These are phyloP conservation scores for Fusarium piperis DNA, from an alignment of 2,329 filamentous ascomycete genomes.

Conservation along the genomic window DNA sequence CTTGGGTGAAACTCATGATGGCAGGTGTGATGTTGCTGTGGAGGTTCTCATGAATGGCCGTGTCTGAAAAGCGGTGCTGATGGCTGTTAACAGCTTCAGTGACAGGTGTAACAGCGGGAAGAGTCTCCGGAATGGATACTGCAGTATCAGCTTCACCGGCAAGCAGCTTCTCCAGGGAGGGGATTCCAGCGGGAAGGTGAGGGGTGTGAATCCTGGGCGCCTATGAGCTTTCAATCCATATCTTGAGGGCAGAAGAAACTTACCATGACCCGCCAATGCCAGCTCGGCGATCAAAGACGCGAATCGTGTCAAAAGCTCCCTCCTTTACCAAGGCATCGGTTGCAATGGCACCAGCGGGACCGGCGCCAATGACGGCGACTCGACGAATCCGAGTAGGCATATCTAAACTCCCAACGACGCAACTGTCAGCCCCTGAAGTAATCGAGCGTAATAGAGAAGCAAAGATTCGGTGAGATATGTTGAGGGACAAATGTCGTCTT, in stretches of 20 bases:
- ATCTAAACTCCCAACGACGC: neutral
- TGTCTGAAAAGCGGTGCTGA: constrained; percentile 32
- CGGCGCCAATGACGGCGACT: constrained; percentile 26
- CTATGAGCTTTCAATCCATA: neutral
- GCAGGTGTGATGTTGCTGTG: constrained; percentile 26
- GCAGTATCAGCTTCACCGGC: constrained; percentile 17
- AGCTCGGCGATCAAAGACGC: constrained; percentile 23
- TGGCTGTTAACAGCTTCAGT: constrained; percentile 28
- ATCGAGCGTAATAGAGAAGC: neutral
- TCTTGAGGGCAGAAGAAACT: neutral
- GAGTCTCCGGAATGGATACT: constrained; percentile 15
- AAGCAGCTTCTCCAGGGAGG: constrained; percentile 7
- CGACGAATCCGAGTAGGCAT: neutral
- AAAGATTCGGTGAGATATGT: neutral
- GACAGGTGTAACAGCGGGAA: constrained; percentile 29
- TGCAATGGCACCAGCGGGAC: constrained; percentile 25
- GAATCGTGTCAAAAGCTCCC: constrained; percentile 15
- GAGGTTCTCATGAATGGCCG: constrained; percentile 22
- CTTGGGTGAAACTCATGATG: constrained; percentile 23
- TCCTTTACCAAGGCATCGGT: constrained; percentile 29
- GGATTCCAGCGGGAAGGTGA: constrained; percentile 11
- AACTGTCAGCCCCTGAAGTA: neutral
- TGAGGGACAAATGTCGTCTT: neutral
- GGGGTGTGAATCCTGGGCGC: constrained; percentile 13
- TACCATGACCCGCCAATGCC: constrained; percentile 21